A percentile compares a stretch with the other conserved stretches of the same genome.
Conservation (phyloP, 805 yeast genomes). For the Wickerhamomyces strasburgensis region DNA sequence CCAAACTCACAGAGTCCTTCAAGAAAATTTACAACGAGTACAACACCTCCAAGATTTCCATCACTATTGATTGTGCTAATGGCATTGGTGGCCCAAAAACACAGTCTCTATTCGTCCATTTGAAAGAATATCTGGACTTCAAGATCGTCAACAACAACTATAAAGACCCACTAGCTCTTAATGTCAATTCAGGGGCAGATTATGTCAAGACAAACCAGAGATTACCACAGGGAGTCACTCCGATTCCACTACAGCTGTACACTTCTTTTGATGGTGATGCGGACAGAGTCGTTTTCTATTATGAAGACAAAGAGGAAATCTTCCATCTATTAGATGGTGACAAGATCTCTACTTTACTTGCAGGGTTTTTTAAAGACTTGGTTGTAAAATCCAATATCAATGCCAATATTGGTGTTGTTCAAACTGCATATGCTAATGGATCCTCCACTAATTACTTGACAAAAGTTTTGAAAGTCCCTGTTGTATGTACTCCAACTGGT, state of each 20-base stretch:
- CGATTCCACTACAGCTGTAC: slow-evolving; percentile 45
- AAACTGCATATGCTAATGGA: slow-evolving; percentile 98
- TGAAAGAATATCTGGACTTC: slow-evolving; percentile 38
- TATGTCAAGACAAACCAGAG: slow-evolving; percentile 85
- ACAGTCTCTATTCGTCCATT: slow-evolving; percentile 39
- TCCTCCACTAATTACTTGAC: slow-evolving; percentile 72
- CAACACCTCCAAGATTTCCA: slow-evolving; percentile 29
- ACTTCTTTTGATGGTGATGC: slow-evolving; percentile 98
- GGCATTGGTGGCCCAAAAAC: slow-evolving; percentile 93
- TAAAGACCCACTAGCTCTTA: slow-evolving; percentile 52
- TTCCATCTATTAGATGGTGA: slow-evolving; percentile 85
- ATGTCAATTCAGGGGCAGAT: slow-evolving; percentile 90
- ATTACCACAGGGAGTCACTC: slow-evolving; percentile 58
- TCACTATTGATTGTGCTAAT: slow-evolving; percentile 87
- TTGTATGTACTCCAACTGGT: slow-evolving; percentile 88
- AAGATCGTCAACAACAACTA: slow-evolving; percentile 52
- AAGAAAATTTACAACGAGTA: slow-evolving; percentile 34
- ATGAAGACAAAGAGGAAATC: slow-evolving; percentile 30
- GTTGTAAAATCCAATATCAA: slow-evolving; percentile 37
- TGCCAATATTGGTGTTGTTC: slow-evolving; percentile 72
- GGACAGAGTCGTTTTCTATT: slow-evolving; percentile 85
- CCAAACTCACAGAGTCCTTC: slow-evolving; percentile 54
- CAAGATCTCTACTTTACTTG: slow-evolving; percentile 81
- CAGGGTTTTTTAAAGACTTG: slow-evolving; percentile 55
- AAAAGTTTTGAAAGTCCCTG: slow-evolving; percentile 63